Percentiles rank a stretch among this genome's conserved stretches.
These are phyloP conservation scores for Rhodotorula taiwanensis DNA, from an alignment of 768 basidiomycete species.

Conservation along the genomic window DNA sequence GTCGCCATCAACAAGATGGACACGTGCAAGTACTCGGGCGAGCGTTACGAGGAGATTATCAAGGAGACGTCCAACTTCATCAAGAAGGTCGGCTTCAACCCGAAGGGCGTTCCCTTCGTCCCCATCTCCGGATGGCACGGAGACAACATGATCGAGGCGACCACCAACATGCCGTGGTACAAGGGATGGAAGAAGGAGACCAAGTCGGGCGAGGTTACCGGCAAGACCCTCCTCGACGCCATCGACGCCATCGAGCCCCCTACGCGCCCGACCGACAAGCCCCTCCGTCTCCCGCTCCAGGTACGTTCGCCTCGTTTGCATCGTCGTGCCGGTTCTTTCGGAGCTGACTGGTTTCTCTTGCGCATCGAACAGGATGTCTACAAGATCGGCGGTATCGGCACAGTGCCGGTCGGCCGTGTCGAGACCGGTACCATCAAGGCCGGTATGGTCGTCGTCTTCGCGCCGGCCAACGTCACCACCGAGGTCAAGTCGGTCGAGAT, in stretches of 20 bases:
- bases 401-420: slow-evolving; percentile 99
- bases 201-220: slow-evolving; percentile 88
- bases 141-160: slow-evolving; percentile 99
- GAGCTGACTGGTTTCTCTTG: too few species aligned
- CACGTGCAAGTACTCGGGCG: slow-evolving; percentile 94
- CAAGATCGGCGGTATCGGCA: slow-evolving; percentile 99
- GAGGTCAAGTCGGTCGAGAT: slow-evolving; percentile 99
- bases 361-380: slow-evolving; percentile 79
- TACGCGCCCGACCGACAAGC: slow-evolving; percentile 93
- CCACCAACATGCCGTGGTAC: slow-evolving; percentile 96
- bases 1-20: slow-evolving; percentile 99
- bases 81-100: slow-evolving; percentile 91
- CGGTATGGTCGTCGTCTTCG: slow-evolving; percentile 97
- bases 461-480: slow-evolving; percentile 95
- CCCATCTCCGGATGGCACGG: slow-evolving; percentile 99
- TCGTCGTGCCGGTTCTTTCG: neutral
- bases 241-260: slow-evolving; percentile 99
- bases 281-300: slow-evolving; percentile 71
- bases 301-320: neutral
- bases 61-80: slow-evolving; percentile 47
- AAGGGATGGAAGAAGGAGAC: slow-evolving; percentile 98
- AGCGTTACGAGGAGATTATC: slow-evolving; percentile 82
- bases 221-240: slow-evolving; percentile 98
- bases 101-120: slow-evolving; percentile 94
- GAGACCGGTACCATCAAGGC: slow-evolving; percentile 99